Conservation (phyloP, 306 rosid species). For the Luffa acutangula region DNA sequence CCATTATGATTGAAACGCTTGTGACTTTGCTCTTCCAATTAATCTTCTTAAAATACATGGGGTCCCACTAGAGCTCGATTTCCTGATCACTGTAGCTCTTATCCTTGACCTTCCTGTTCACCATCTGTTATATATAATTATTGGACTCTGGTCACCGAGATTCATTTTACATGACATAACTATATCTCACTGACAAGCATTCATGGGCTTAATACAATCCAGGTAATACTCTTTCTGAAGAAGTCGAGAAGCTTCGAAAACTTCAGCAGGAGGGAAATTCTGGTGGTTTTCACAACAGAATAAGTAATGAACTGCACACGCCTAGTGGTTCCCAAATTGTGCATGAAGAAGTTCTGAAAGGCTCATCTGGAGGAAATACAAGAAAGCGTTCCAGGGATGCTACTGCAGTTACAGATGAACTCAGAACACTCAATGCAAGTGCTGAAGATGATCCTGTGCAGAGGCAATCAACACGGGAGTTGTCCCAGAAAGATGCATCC, state of each 20-base stretch:
- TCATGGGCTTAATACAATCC: conserved; percentile 7
- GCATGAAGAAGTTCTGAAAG: conserved; percentile 12
- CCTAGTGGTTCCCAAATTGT: conserved; percentile 16
- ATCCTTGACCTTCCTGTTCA: neutral
- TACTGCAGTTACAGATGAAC: conserved; percentile 21
- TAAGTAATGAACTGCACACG: conserved; percentile 8
- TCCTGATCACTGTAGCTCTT: neutral
- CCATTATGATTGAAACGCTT: neutral
- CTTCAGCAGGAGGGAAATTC: conserved; percentile 26
- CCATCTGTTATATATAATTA: neutral
- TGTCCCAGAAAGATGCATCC: conserved; percentile 24
- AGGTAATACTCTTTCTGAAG: conserved; percentile 57
- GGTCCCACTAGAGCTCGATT: neutral
- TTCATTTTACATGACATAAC: neutral
- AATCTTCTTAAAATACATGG: neutral
- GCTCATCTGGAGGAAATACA: conserved; percentile 28
- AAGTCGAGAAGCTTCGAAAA: conserved; percentile 47
- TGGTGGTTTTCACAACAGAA: conserved; percentile 19
- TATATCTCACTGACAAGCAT: neutral
- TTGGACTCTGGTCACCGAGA: neutral
- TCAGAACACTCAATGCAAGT: conserved; percentile 16
- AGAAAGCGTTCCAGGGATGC: conserved; percentile 36
- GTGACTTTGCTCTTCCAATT: neutral
- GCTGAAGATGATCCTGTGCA: conserved; percentile 22
- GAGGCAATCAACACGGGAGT: conserved; percentile 22